phyloP scores from a whole-genome alignment of 352 stramenopile species.

The Pythium brachiatum region DNA sequence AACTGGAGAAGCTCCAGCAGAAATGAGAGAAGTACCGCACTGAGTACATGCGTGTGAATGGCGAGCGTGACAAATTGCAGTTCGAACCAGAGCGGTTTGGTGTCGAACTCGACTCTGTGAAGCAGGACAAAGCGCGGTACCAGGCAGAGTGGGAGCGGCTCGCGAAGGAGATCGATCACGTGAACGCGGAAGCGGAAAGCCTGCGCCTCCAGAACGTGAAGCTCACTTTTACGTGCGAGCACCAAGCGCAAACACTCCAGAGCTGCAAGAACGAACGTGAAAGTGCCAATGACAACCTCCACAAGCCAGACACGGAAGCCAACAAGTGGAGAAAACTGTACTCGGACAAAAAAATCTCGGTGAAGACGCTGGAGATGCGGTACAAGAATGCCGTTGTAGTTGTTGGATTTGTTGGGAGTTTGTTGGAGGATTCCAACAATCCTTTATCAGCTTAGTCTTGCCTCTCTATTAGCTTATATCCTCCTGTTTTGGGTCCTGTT shows the following conservation, averaged over 20 bases:
- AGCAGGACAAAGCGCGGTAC: slow-evolving; percentile 44
- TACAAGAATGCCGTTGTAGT: slow-evolving; percentile 39
- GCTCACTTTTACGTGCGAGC: slow-evolving; percentile 45
- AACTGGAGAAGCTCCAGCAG: slow-evolving; percentile 44
- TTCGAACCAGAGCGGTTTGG: slow-evolving; percentile 58
- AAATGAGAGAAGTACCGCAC: slow-evolving; percentile 57
- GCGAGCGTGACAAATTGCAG: slow-evolving; percentile 50
- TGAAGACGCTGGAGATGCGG: slow-evolving; percentile 44
- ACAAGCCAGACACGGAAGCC: slow-evolving; percentile 45
- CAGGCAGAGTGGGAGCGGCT: slow-evolving; percentile 53
- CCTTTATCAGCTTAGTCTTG: neutral
- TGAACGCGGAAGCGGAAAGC: slow-evolving; percentile 38
- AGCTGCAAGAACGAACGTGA: slow-evolving; percentile 46
- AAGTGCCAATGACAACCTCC: slow-evolving; percentile 37
- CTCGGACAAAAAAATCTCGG: slow-evolving; percentile 37
- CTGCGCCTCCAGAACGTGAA: slow-evolving; percentile 59
- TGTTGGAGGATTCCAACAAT: no score
- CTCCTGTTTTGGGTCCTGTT: neutral
- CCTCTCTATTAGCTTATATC: neutral
- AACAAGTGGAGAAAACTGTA: slow-evolving; percentile 38
- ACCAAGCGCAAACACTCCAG: slow-evolving; percentile 52
- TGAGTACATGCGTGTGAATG: slow-evolving; percentile 44
- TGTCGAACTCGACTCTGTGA: slow-evolving; percentile 44
- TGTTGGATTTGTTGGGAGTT: no score
- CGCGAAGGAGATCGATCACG: slow-evolving; percentile 41